Percentiles rank a stretch among this genome's conserved stretches.
Conservation (phyloP, 495 filamentous ascomycete species). For the Hypomontagnella submonticulosa region DNA sequence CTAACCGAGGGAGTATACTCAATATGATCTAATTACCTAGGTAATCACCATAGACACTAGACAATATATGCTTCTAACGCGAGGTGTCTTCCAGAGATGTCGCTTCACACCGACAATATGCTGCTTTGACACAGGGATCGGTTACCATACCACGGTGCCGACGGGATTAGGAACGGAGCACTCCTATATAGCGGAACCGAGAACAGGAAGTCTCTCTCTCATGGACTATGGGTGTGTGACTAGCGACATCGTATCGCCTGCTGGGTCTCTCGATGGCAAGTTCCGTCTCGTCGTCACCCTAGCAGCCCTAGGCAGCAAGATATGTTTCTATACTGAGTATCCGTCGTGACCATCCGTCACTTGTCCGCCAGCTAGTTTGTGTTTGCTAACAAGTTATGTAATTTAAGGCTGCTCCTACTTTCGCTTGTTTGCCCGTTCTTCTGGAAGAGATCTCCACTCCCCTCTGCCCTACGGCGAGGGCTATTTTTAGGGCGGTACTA, state of each 20-base stretch:
- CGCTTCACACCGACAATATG: background rate
- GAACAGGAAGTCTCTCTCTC: background rate
- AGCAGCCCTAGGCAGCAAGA: background rate
- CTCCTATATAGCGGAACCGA: background rate
- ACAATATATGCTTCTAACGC: background rate
- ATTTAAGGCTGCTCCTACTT: background rate
- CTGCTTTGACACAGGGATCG: conserved; percentile 4
- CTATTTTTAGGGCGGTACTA: conserved; percentile 1
- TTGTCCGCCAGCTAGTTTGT: background rate
- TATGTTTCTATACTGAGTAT: too few species aligned
- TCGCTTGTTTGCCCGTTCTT: background rate
- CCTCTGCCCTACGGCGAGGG: conserved; percentile 14
- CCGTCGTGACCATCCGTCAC: too few species aligned
- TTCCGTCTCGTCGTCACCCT: conserved; percentile 1
- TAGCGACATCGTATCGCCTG: background rate
- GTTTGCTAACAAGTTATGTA: background rate
- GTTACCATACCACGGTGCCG: background rate
- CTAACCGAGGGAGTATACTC: background rate
- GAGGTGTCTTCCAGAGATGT: too few species aligned
- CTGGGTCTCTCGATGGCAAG: background rate
- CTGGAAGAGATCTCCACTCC: background rate
- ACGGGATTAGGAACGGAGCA: background rate
- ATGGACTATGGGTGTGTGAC: background rate
- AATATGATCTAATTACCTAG: background rate
- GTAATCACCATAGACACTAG: background rate